Base-by-base conservation (phyloP, 2,329 filamentous ascomycete genomes). In the Phialocephala sp. region DNA sequence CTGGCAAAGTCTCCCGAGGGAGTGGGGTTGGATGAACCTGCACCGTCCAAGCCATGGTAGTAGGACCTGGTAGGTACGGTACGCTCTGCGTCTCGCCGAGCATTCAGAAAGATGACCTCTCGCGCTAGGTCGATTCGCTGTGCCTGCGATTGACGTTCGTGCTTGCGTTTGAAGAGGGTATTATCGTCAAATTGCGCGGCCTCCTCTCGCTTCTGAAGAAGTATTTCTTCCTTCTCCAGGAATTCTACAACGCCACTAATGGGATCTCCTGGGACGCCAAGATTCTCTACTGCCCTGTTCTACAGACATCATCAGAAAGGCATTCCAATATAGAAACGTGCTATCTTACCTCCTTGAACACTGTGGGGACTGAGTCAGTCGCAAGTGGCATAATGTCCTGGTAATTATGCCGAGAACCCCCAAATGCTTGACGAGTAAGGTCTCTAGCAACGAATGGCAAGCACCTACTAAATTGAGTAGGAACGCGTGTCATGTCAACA, bases 361-460 rank as follows among this genome's bases (percentile, higher is more conserved):
- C 41, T 41, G 64, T 62, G 8, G 66, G 65, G 15, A 50, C 63
- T 12, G 66, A 67, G 36, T 59, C 36, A 1, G 27, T 45, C 12
- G 41, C 3, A 45, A 20, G 9, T 60, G 22, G 9, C 12, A 2
- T 36, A 18, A 50, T 11, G 22, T 24, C 1, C 14, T 24, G 8
- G n/a, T 39, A 2, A 8, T 45, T 22, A 36, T 32, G 20, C 36
- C 20, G 15, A 27, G 22, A 36, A 8, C 20, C 9, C 35, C 60
- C 62, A 50, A 67, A 72, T 35, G 66, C 66, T 39, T 59, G 27
- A 27, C 45, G 59, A 12, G 68, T 47, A 22, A 72, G 39, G 1
- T 69, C 62, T 12, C 47, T 18, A 15, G 24, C 43, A 32, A 56
- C 54, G 32, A 55, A 47, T 4, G 70, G 69, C 24, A 68, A 62